Base-by-base conservation (phyloP, 345 rosid species). In the Lepidium africanum region DNA sequence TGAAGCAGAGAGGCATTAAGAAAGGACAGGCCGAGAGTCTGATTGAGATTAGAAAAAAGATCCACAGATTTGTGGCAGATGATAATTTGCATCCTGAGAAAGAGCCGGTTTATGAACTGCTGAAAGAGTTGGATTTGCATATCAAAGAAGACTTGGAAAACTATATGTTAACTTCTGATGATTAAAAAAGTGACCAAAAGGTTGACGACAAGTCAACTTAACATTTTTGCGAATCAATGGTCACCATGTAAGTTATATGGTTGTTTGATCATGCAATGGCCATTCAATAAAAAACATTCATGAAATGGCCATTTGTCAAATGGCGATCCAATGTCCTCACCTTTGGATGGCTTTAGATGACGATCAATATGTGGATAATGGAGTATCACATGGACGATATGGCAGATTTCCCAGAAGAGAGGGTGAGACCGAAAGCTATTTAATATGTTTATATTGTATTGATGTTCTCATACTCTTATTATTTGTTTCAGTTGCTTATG, bases 341-440 rank as follows among this genome's bases (percentile, higher is more conserved):
- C 84, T 79, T 64, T 82, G 83, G 21, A 69, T 84, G 60, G 45
- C 76, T 32, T 52, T 76, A 58, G 91, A 85, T 36, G 86, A 83
- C 62, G 91, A 87, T 69, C 88, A 81, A 38, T 89, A 76, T 61
- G 3, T 13, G 27, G 23, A 3, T 3, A 21, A 80, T 85, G 59
- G 98, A 89, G 77, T 87, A 86, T 75, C 82, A 85, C 68, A 78
- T 92, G 41, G 92, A 89, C 59, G 91, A 86, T 77, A 81, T 86
- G 79, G 32, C 78, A 39, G 90, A 89, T 66, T 86, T 85, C 70
- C 98, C 96, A 5, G 96, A 92, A 82, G 98, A 89, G 73, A 81
- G 81, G 82, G 98, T 87, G 53, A 77, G 81, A 67, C 8, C 0
- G 3, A 45, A 52, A 15, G 41, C 38, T 32, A 10, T 39, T 10